Conservation (phyloP, 2,329 filamentous ascomycete species). For the Boeremia lycopersici region DNA sequence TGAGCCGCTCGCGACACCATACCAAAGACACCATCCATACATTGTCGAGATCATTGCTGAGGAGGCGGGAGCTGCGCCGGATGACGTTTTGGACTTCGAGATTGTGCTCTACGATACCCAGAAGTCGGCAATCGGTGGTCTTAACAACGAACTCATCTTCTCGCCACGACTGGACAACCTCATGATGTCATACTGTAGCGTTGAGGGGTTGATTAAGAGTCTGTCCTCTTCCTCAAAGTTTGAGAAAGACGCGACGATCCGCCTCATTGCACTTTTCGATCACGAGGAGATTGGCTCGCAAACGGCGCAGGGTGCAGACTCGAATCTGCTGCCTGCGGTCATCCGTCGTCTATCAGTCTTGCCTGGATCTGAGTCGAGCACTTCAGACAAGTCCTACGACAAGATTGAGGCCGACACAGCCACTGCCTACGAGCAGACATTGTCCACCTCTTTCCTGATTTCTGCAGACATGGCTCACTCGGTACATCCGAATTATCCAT, state of each 20-base stretch:
- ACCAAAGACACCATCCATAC: slow-evolving; percentile 85
- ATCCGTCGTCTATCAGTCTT: slow-evolving; percentile 85
- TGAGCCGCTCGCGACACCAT: slow-evolving; percentile 75
- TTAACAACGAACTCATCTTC: slow-evolving; percentile 94
- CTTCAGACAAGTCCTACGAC: slow-evolving; percentile 70
- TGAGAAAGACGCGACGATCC: slow-evolving; percentile 78
- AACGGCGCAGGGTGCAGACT: slow-evolving; percentile 92
- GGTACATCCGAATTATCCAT: slow-evolving; percentile 91
- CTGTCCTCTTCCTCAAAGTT: slow-evolving; percentile 68
- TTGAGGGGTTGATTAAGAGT: slow-evolving; percentile 83
- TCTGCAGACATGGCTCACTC: slow-evolving; percentile 98
- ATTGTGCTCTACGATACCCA: slow-evolving; percentile 97
- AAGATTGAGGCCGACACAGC: slow-evolving; percentile 63
- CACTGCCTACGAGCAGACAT: slow-evolving; percentile 91
- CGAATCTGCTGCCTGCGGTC: slow-evolving; percentile 86
- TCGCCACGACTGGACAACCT: slow-evolving; percentile 95
- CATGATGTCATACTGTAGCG: slow-evolving; percentile 93
- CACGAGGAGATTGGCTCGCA: slow-evolving; percentile 96
- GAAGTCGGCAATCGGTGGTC: slow-evolving; percentile 82
- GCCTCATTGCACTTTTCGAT: slow-evolving; percentile 93
- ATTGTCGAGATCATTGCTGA: slow-evolving; percentile 84
- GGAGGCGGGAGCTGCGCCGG: slow-evolving; percentile 72
- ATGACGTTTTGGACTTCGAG: slow-evolving; percentile 89
- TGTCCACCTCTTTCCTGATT: slow-evolving; percentile 88
- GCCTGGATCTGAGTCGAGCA: slow-evolving; percentile 61